Conservation (phyloP, 2,329 filamentous ascomycete genomes). For the Verruconis gallopava region DNA sequence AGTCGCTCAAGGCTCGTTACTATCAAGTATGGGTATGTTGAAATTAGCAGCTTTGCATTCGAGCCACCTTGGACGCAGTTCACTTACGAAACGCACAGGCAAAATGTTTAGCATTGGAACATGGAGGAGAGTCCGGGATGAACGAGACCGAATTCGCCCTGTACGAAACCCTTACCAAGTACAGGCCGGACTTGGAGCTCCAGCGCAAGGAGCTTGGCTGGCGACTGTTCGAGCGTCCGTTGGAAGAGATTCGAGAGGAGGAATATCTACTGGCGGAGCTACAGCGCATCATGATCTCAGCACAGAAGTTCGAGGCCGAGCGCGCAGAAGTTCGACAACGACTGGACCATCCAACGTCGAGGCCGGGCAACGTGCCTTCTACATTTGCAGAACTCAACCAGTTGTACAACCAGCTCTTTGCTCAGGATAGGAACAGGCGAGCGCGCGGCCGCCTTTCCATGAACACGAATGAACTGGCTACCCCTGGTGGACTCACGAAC, state of each 20-base stretch:
- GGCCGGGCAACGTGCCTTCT: conserved; percentile 43
- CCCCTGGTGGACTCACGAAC: conserved; percentile 3
- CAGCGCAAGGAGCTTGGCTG: conserved; percentile 75
- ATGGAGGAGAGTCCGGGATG: conserved; percentile 44
- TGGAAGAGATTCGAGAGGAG: conserved; percentile 85
- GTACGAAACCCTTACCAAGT: conserved; percentile 77
- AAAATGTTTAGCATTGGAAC: conserved; percentile 28
- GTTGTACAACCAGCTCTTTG: conserved; percentile 70
- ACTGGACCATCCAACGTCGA: conserved; percentile 52
- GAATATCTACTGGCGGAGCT: conserved; percentile 80
- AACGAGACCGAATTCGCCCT: conserved; percentile 68
- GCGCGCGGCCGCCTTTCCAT: conserved; percentile 40
- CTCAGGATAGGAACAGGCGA: conserved; percentile 80
- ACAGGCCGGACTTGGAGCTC: conserved; percentile 67
- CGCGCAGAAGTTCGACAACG: conserved; percentile 76
- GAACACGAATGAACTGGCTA: conserved; percentile 20
- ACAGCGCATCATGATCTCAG: conserved; percentile 77
- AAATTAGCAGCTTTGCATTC: no score
- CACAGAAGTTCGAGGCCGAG: conserved; percentile 76
- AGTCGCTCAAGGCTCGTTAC: conserved; percentile 84
- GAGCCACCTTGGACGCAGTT: conserved; percentile 63
- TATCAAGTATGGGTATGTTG: conserved; percentile 65
- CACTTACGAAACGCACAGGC: conserved; percentile 51
- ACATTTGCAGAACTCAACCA: conserved; percentile 53
- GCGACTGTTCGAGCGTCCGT: conserved; percentile 62